phyloP scores from a whole-genome alignment of 208 protist genomes.

The Phytomonas francai region DNA sequence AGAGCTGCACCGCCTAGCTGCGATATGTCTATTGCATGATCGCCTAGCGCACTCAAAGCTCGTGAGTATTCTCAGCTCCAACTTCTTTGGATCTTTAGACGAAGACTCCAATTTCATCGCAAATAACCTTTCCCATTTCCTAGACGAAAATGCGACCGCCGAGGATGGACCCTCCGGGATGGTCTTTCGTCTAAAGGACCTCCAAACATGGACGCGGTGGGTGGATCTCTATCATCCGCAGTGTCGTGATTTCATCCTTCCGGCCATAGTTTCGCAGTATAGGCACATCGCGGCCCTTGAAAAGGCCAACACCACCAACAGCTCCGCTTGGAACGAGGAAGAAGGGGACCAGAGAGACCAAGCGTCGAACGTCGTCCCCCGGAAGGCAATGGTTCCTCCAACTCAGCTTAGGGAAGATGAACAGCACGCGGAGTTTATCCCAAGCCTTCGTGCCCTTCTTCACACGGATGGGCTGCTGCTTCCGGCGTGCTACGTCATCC shows the following conservation, averaged over 20 bases:
- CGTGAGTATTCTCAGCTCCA: constrained; percentile 12
- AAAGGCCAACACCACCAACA: not conserved
- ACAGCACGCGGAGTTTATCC: constrained; percentile 33
- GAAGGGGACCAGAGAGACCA: constrained; percentile 3
- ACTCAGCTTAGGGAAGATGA: constrained; percentile 13
- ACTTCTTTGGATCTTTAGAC: constrained; percentile 18
- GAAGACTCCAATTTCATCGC: constrained; percentile 19
- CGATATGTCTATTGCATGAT: constrained; percentile 15
- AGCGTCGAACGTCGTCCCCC: not conserved
- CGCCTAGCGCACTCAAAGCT: constrained; percentile 18
- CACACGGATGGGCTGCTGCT: constrained; percentile 67
- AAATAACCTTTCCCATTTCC: constrained; percentile 10
- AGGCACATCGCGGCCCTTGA: constrained; percentile 10
- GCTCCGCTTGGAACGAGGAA: not conserved
- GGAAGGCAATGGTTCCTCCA: constrained; percentile 13
- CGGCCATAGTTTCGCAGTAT: constrained; percentile 26
- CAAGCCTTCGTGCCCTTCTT: constrained; percentile 46
- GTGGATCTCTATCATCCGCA: constrained; percentile 46
- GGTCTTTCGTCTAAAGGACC: constrained; percentile 44
- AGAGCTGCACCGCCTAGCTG: constrained; percentile 19
- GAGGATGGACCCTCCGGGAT: constrained; percentile 19
- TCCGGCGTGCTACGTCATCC: constrained; percentile 41
- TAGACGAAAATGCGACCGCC: constrained; percentile 22
- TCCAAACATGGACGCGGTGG: constrained; percentile 26
- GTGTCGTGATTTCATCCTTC: constrained; percentile 21